phyloP scores from a whole-genome alignment of 257 asterid species.

The Marsdenia floribunda region DNA sequence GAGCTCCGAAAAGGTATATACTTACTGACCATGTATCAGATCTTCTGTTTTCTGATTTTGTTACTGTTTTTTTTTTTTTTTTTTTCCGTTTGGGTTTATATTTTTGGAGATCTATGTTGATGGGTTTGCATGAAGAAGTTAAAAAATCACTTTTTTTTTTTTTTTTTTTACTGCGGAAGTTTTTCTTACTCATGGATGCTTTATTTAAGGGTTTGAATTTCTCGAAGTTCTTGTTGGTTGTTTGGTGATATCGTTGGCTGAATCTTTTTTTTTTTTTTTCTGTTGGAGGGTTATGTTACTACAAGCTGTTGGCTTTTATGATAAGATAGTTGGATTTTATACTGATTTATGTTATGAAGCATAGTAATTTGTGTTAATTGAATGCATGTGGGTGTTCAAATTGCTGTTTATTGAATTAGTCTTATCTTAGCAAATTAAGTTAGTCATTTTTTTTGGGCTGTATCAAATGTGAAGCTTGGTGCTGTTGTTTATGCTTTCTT shows the following conservation, averaged over 20 bases:
- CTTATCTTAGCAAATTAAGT: neutral
- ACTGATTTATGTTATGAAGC: neutral
- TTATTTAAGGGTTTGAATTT: constrained; percentile 1
- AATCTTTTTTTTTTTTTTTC: neutral
- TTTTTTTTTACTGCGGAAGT: neutral
- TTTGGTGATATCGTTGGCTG: neutral
- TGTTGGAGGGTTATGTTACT: neutral
- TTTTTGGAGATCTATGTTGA: constrained; percentile 42
- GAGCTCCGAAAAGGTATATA: constrained; percentile 60
- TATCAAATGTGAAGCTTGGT: neutral
- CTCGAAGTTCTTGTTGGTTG: neutral
- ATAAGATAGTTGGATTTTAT: neutral
- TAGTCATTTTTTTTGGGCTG: neutral
- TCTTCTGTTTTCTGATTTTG: constrained; percentile 17
- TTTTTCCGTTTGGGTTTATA: neutral
- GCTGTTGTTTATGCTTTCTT: neutral
- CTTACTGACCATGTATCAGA: constrained; percentile 21
- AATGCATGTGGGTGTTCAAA: neutral
- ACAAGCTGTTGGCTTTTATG: neutral
- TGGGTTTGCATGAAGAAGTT: constrained; percentile 24
- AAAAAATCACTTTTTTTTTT: constrained; percentile 1
- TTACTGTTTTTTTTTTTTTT: neutral
- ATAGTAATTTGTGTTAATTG: neutral
- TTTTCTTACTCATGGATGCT: neutral
- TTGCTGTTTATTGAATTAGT: constrained; percentile 2